A percentile compares a stretch with the other conserved stretches of the same genome.
Conservation (phyloP, 2,329 filamentous ascomycete genomes). For the Apiospora sp. region DNA sequence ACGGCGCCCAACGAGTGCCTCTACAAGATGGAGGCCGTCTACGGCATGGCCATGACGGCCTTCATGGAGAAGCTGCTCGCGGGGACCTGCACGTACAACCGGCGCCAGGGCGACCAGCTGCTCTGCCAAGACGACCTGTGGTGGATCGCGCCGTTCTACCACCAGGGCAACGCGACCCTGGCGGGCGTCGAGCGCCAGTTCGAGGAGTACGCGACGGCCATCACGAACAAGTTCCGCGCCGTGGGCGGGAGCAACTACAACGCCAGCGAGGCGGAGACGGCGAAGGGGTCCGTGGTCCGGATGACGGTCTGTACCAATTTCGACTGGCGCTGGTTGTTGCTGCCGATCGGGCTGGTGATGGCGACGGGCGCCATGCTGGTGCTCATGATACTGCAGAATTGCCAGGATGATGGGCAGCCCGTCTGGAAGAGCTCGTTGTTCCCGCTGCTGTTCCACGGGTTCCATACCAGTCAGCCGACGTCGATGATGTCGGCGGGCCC, state of each 20-base stretch:
- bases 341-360: conserved; percentile 29
- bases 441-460: conserved; percentile 33
- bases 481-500: conserved; percentile 4
- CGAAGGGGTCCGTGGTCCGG: conserved; percentile 29
- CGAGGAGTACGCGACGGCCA: conserved; percentile 30
- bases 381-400: conserved; percentile 29
- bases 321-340: conserved; percentile 34
- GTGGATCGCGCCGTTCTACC: conserved; percentile 32
- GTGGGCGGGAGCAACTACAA: conserved; percentile 29
- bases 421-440: conserved; percentile 35
- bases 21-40: conserved; percentile 31
- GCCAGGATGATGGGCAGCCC: conserved; percentile 28
- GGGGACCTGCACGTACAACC: conserved; percentile 28
- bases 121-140: conserved; percentile 27
- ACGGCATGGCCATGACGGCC: conserved; percentile 17
- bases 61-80: conserved; percentile 29
- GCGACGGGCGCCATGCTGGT: conserved; percentile 28
- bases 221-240: conserved; percentile 34
- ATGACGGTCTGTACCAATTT: conserved; percentile 32
- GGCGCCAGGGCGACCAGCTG: conserved; percentile 26
- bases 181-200: conserved; percentile 29
- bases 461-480: conserved; percentile 1
- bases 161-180: conserved; percentile 27
- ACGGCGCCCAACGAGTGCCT: conserved; percentile 31
- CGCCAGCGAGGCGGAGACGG: neutral